phyloP scores from a whole-genome alignment of 73 alveolate genomes.

The Paramecium tetraurelia region DNA sequence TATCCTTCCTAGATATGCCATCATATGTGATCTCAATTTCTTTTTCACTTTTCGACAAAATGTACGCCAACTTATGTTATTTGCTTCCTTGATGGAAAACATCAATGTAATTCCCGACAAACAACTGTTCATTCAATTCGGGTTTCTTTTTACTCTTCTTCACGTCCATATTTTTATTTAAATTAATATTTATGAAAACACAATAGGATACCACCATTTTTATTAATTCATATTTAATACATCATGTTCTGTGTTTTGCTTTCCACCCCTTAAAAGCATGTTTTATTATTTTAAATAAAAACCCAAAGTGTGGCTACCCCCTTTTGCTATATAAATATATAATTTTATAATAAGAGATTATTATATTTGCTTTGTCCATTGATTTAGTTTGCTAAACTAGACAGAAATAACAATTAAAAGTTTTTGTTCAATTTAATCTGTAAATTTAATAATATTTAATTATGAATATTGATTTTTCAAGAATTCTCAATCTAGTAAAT shows the following conservation, averaged over 20 bases:
- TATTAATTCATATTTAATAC: background rate
- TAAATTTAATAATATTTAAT: background rate
- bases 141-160: constrained; percentile 39
- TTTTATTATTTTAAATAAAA: background rate
- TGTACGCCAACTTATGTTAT: constrained; percentile 7
- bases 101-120: constrained; percentile 45
- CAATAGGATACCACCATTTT: background rate
- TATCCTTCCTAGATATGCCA: constrained; percentile 24
- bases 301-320: background rate
- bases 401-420: background rate
- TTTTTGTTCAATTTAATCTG: background rate
- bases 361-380: background rate
- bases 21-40: constrained; percentile 40
- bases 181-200: constrained; percentile 13
- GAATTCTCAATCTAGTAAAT: background rate
- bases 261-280: background rate
- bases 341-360: background rate
- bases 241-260: background rate
- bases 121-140: constrained; percentile 20
- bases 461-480: background rate
- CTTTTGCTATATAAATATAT: background rate
- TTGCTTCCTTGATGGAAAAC: background rate
- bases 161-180: constrained; percentile 18
- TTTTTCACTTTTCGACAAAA: background rate
- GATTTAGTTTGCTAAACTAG: background rate